These are phyloP conservation scores for Solanum etuberosum DNA, from an alignment of 257 asterid species.

Conservation along the genomic window DNA sequence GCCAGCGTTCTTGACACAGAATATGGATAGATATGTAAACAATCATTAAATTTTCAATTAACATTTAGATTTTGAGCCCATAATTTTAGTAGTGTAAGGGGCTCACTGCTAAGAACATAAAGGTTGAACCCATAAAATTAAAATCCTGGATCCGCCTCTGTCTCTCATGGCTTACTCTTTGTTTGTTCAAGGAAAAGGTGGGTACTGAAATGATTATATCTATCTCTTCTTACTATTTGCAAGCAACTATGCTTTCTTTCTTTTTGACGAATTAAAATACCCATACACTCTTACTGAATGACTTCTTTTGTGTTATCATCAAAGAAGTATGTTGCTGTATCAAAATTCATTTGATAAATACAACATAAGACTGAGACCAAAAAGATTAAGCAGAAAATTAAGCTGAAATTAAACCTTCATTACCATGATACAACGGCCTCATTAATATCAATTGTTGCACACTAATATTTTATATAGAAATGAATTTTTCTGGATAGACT, in stretches of 20 bases:
- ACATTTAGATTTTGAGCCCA: neutral
- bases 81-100: neutral
- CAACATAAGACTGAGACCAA: neutral
- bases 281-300: neutral
- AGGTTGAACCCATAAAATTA: neutral
- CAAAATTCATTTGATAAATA: neutral
- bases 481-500: neutral
- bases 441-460: neutral
- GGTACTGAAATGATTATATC: neutral
- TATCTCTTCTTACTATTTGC: neutral
- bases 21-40: neutral
- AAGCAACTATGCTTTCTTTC: neutral
- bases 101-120: neutral
- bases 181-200: neutral
- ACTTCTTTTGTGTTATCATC: neutral
- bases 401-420: neutral
- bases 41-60: neutral
- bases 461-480: neutral
- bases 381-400: neutral
- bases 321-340: neutral
- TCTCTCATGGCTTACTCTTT: neutral
- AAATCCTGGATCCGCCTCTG: neutral
- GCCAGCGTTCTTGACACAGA: neutral
- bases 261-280: neutral
- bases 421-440: neutral